phyloP scores from a whole-genome alignment of 345 rosid genomes.

The Pugionium cornutum region DNA sequence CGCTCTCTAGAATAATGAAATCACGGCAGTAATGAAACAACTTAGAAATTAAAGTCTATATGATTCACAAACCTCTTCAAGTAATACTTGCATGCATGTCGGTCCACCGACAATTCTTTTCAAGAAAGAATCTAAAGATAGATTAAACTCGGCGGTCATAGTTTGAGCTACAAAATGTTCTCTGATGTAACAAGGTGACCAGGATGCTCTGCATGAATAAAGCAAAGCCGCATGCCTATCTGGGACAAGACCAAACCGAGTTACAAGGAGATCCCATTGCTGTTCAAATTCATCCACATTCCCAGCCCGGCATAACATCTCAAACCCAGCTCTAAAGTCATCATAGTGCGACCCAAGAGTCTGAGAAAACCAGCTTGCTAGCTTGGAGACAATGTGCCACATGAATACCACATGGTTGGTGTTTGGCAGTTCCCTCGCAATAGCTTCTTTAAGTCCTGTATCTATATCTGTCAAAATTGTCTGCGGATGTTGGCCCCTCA shows the following conservation, averaged over 20 bases:
- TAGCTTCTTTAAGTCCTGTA: constrained; percentile 72
- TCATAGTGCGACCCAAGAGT: constrained; percentile 68
- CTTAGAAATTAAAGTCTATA: neutral
- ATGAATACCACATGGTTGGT: constrained; percentile 68
- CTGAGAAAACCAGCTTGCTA: constrained; percentile 83
- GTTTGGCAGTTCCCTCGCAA: constrained; percentile 75
- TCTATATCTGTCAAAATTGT: constrained; percentile 85
- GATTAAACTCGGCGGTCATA: constrained; percentile 65
- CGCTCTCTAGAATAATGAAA: constrained; percentile 30
- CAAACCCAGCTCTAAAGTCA: constrained; percentile 73
- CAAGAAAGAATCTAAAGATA: constrained; percentile 58
- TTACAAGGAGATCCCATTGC: constrained; percentile 67
- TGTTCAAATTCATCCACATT: constrained; percentile 72
- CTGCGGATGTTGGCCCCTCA: constrained; percentile 78
- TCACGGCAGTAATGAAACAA: constrained; percentile 20
- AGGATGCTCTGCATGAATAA: constrained; percentile 61
- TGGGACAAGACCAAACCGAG: constrained; percentile 74
- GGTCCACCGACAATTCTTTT: constrained; percentile 58
- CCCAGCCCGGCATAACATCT: constrained; percentile 60
- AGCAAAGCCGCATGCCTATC: constrained; percentile 80
- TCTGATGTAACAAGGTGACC: constrained; percentile 66
- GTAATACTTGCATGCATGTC: constrained; percentile 67
- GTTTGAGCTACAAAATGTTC: constrained; percentile 73
- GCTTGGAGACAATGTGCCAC: constrained; percentile 71
- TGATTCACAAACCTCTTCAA: constrained; percentile 68